Percentiles rank a stretch among this genome's conserved stretches.
These are phyloP conservation scores for Aspergillus quadricinctus DNA, from an alignment of 2,329 filamentous ascomycete genomes.

Conservation along the genomic window DNA sequence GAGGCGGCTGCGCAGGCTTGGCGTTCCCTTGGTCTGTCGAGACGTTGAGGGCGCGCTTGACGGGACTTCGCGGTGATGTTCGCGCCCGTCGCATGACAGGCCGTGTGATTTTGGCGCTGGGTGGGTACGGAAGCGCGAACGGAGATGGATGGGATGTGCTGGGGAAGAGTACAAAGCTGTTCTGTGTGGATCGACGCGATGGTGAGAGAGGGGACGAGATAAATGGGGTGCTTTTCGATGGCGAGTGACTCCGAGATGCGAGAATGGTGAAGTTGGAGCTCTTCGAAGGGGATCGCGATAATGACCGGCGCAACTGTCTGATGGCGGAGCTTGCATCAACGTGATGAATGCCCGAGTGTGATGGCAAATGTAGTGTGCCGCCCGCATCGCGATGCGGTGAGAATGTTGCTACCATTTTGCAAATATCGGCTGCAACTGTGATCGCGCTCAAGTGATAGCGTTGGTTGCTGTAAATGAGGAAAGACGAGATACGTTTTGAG, in stretches of 20 bases:
- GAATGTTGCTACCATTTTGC: slow-evolving; percentile 44
- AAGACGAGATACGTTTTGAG: neutral
- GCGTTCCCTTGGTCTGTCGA: slow-evolving; percentile 69
- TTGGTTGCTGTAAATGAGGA: neutral
- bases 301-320: slow-evolving; percentile 75
- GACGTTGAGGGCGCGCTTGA: slow-evolving; percentile 70
- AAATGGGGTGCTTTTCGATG: slow-evolving; percentile 48
- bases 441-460: neutral
- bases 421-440: neutral
- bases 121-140: slow-evolving; percentile 61
- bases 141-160: slow-evolving; percentile 47
- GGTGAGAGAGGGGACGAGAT: slow-evolving; percentile 56
- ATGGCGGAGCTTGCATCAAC: slow-evolving; percentile 79
- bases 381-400: slow-evolving; percentile 53
- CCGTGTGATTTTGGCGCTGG: slow-evolving; percentile 58
- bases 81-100: slow-evolving; percentile 48
- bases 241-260: slow-evolving; percentile 44
- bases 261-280: slow-evolving; percentile 64
- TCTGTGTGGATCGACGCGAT: slow-evolving; percentile 49
- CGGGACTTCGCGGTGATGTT: slow-evolving; percentile 74
- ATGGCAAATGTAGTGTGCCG: slow-evolving; percentile 80
- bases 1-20: slow-evolving; percentile 46
- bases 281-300: slow-evolving; percentile 92
- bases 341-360: slow-evolving; percentile 76
- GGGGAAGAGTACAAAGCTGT: slow-evolving; percentile 50